Evolutionary conservation across 805 yeast species (phyloP).

Genomic region (Barnettozyma vustinii): DNA sequence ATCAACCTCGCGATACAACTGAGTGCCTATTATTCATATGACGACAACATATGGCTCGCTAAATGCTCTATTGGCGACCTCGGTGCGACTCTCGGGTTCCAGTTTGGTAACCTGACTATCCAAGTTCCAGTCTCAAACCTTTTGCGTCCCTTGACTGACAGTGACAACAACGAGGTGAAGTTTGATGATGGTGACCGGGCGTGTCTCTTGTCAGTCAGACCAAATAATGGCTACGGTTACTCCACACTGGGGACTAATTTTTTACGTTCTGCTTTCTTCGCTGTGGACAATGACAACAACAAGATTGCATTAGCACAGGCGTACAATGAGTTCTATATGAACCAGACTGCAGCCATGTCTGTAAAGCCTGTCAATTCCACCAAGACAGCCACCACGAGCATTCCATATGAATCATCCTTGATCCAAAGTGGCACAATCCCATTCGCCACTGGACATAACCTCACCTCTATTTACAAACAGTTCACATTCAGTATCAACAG

Average conservation of each 20-base stretch:
- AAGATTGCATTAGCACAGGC: conserved; percentile 54
- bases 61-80: conserved; percentile 47
- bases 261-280: conserved; percentile 47
- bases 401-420: conserved; percentile 16
- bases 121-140: conserved; percentile 45
- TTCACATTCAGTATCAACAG: conserved; percentile 8
- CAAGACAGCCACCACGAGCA: background rate
- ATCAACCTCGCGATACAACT: conserved; percentile 63
- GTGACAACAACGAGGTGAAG: conserved; percentile 32
- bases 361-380: background rate
- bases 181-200: conserved; percentile 53
- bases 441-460: conserved; percentile 36
- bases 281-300: conserved; percentile 55
- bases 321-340: conserved; percentile 18
- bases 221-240: conserved; percentile 43
- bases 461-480: conserved; percentile 12
- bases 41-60: conserved; percentile 53
- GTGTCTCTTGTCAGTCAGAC: conserved; percentile 48
- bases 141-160: conserved; percentile 32
- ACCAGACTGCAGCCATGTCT: conserved; percentile 3
- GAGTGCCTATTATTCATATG: conserved; percentile 53
- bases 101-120: conserved; percentile 47
- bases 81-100: conserved; percentile 47
- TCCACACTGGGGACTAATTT: conserved; percentile 56
- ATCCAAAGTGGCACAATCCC: conserved; percentile 44